Base-by-base conservation (phyloP, 148 eudicot species). In the Simmondsia chinensis region DNA sequence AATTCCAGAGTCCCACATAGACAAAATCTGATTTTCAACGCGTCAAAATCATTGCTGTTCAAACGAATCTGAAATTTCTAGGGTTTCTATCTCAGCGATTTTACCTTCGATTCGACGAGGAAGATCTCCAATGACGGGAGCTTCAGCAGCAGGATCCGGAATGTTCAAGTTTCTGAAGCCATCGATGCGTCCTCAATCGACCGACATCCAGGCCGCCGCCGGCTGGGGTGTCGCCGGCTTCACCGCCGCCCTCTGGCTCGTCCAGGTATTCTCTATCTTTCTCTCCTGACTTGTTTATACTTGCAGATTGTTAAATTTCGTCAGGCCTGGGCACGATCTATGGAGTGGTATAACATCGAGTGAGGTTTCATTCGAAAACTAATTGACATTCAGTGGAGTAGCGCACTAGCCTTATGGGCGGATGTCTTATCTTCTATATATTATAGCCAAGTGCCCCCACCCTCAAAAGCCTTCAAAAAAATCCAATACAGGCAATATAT, bases 181-280 rank as follows among this genome's bases (percentile, higher is more conserved):
- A 12, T 42, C 60, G 8, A 46, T 39, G 62, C 59, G 56, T 12
- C 71, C 66, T 16, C 74, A 77, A 24, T 6, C 76, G 35, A 25
- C 64, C 20, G 81, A 76, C 33, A 4, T 83, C 18, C 73, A 79
- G 69, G 79, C 94, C 41, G 94, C 87, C 59, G 84, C 70, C 41
- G 65, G 61, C 3, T 83, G 94, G 94, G 94, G 94, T 24, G 69
- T 69, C 49, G 84, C 87, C 50, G 87, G 74, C 60, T 64, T 52
- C 33, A 35, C 76, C 44, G 51, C 56, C 35, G 94, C 76, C 24
- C 23, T 80, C 42, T 79, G 65, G 34, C 44, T 83, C 32, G 68
- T 83, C 46, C 94, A 83, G 87, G 94, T 83, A 5, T 14, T 11
- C 25, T 63, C 34, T 23, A 14, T 16, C 20, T 4, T 12, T 59